Percentiles rank a stretch among this genome's conserved stretches.
phyloP scores from a whole-genome alignment of 1,284 basidiomycete species.

The Pisolithus thermaeus region DNA sequence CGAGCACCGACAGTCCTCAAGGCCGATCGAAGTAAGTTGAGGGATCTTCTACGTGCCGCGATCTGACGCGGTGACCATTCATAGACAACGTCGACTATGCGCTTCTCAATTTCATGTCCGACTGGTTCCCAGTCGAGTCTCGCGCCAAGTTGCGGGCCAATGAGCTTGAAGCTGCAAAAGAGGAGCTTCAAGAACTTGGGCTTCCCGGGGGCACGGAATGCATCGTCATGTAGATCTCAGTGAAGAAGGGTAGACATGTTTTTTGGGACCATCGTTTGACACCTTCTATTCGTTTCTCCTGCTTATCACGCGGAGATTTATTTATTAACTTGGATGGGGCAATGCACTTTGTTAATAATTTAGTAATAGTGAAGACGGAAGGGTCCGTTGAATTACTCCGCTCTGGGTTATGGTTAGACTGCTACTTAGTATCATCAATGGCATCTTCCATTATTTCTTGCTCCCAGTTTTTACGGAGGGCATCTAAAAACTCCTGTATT shows the following conservation, averaged over 20 bases:
- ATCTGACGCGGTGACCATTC: conserved; percentile 1
- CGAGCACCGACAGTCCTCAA: conserved; percentile 68
- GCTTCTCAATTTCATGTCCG: conserved; percentile 79
- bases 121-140: conserved; percentile 90
- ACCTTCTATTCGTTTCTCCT: too few species aligned
- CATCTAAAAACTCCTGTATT: conserved; percentile 58
- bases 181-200: conserved; percentile 66
- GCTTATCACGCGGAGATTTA: too few species aligned
- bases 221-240: conserved; percentile 25
- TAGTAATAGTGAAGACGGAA: background rate
- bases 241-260: background rate
- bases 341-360: background rate
- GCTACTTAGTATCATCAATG: conserved; percentile 30
- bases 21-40: conserved; percentile 57
- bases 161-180: conserved; percentile 68
- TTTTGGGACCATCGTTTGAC: background rate
- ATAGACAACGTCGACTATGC: conserved; percentile 79
- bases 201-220: conserved; percentile 34
- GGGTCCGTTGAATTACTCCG: background rate
- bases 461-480: conserved; percentile 59
- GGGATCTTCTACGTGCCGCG: background rate
- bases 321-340: too few species aligned
- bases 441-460: conserved; percentile 66
- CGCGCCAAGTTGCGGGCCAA: conserved; percentile 74
- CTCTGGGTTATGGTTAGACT: background rate